A percentile compares a stretch with the other conserved stretches of the same genome.
Evolutionary conservation across 495 filamentous ascomycete genomes (phyloP).

Genomic region (Friedmanniomyces endolithicus): DNA sequence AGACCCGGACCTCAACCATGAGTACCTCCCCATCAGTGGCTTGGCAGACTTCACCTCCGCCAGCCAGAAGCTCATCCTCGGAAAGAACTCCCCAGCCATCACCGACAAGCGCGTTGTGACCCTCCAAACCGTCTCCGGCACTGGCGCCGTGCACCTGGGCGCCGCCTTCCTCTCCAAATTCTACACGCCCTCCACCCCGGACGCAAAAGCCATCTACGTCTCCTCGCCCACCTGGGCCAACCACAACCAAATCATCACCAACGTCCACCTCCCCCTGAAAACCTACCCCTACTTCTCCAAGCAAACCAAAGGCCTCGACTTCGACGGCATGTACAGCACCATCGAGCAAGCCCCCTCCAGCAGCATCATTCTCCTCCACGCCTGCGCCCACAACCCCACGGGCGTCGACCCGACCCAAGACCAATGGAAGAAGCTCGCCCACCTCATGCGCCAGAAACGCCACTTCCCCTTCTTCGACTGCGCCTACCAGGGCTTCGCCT

Average conservation of each 20-base stretch:
- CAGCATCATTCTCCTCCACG: slow-evolving; percentile 83
- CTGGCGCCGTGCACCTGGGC: slow-evolving; percentile 79
- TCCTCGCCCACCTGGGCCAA: slow-evolving; percentile 96
- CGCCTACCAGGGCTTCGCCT: slow-evolving; percentile 97
- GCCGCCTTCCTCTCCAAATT: slow-evolving; percentile 74
- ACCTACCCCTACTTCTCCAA: slow-evolving; percentile 88
- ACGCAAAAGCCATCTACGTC: slow-evolving; percentile 64
- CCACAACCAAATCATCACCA: slow-evolving; percentile 95
- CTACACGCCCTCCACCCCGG: slow-evolving; percentile 41
- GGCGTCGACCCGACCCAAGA: slow-evolving; percentile 89
- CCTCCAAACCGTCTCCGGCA: slow-evolving; percentile 69
- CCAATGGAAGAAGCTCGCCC: slow-evolving; percentile 85
- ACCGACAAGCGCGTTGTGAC: slow-evolving; percentile 59
- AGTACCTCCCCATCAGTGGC: slow-evolving; percentile 95
- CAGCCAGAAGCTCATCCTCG: slow-evolving; percentile 80
- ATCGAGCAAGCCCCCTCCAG: slow-evolving; percentile 58
- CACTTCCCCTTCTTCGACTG: slow-evolving; percentile 99
- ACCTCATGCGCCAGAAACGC: slow-evolving; percentile 54
- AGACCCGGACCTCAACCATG: slow-evolving; percentile 86
- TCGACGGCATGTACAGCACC: slow-evolving; percentile 67
- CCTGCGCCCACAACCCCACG: slow-evolving; percentile 96
- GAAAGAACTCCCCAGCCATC: slow-evolving; percentile 65
- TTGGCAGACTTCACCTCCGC: slow-evolving; percentile 71
- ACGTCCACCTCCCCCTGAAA: slow-evolving; percentile 65
- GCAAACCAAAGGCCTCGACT: slow-evolving; percentile 78